A percentile compares a stretch with the other conserved stretches of the same genome.
Evolutionary conservation across 208 protist genomes (phyloP).

Genomic region (Acanthamoeba royreba): DNA sequence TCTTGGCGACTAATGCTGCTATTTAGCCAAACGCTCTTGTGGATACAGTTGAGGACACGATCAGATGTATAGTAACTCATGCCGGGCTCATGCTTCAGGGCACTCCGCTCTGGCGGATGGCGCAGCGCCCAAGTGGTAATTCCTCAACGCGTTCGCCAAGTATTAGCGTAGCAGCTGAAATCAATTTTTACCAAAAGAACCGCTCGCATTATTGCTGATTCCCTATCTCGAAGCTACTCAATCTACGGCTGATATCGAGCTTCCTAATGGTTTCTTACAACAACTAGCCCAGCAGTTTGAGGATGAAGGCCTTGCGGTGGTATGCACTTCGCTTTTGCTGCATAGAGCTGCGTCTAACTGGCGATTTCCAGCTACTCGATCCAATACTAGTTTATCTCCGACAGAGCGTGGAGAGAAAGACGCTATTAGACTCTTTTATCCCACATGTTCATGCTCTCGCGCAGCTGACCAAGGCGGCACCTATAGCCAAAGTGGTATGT

Average conservation of each 20-base stretch:
- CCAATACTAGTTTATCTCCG: background rate
- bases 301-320: background rate
- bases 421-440: background rate
- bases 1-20: background rate
- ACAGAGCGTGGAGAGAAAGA: background rate
- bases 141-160: background rate
- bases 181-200: background rate
- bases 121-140: background rate
- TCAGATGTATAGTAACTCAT: background rate
- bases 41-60: background rate
- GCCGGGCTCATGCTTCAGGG: background rate
- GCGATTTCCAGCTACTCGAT: background rate
- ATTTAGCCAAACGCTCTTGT: background rate
- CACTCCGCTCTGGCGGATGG: background rate
- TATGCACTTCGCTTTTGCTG: background rate
- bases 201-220: background rate
- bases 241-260: background rate
- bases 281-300: constrained; percentile 26
- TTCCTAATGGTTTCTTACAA: background rate
- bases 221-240: background rate
- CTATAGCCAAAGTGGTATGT: background rate
- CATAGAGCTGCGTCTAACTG: background rate
- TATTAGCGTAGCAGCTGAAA: too few species aligned
- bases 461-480: background rate
- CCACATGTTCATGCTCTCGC: background rate